These are phyloP conservation scores for Ceratorhiza oryzae-sativae DNA, from an alignment of 1,284 basidiomycete species.

Conservation along the genomic window DNA sequence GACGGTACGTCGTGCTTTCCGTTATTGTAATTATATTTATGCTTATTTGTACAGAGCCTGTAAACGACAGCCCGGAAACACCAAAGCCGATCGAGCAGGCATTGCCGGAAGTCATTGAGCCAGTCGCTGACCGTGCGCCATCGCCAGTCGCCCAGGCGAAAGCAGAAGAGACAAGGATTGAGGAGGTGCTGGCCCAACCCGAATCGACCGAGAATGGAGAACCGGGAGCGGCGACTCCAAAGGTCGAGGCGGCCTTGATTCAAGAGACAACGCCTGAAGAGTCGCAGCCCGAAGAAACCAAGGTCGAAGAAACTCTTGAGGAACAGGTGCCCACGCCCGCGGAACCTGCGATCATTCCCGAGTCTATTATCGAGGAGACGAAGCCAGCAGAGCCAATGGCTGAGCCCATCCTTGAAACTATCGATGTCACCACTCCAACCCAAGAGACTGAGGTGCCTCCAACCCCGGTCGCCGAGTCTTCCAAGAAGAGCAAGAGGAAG, in stretches of 20 bases:
- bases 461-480: slow-evolving; percentile 11
- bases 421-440: not conserved
- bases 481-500: slow-evolving; percentile 21
- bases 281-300: not conserved
- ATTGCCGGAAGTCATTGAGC: not conserved
- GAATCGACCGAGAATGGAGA: not conserved
- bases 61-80: not conserved
- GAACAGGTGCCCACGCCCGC: not conserved
- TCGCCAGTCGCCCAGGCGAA: not conserved
- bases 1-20: not conserved
- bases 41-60: not conserved
- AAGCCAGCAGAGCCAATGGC: not conserved
- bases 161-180: not conserved
- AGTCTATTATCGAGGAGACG: slow-evolving; percentile 5
- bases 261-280: slow-evolving; percentile 3
- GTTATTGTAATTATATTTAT: not conserved
- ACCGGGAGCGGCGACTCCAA: not conserved
- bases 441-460: not conserved
- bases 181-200: not conserved
- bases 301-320: slow-evolving; percentile 5
- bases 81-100: not conserved
- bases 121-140: not conserved
- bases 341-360: not conserved
- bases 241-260: not conserved
- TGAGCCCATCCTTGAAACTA: slow-evolving; percentile 1